phyloP scores from a whole-genome alignment of 2,329 filamentous ascomycete genomes.

The Monosporascus sp. region DNA sequence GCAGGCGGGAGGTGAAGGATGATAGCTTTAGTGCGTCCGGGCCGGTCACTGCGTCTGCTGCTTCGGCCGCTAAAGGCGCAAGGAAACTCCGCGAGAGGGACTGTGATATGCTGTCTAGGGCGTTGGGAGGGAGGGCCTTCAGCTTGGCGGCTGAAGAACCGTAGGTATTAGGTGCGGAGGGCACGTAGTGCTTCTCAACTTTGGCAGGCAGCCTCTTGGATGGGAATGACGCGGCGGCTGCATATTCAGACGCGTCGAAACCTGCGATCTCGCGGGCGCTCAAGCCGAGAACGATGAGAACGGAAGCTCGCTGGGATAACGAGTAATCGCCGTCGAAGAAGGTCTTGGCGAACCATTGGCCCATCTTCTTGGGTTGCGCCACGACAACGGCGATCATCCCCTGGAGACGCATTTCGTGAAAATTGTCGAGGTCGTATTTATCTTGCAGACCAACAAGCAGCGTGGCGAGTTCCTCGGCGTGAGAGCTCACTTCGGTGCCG shows the following conservation, averaged over 20 bases:
- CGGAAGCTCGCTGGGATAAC: conserved; percentile 71
- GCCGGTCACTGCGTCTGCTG: conserved; percentile 73
- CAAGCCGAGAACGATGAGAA: conserved; percentile 78
- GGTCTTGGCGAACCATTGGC: conserved; percentile 74
- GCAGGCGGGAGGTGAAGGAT: conserved; percentile 77
- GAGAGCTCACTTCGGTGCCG: conserved; percentile 80
- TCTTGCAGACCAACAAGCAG: conserved; percentile 77
- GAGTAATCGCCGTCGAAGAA: conserved; percentile 94
- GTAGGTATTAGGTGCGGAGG: conserved; percentile 17
- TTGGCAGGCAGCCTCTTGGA: conserved; percentile 72
- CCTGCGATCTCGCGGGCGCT: conserved; percentile 81
- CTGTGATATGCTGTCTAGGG: conserved; percentile 63
- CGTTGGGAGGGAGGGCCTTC: conserved; percentile 49
- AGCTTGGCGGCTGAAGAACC: conserved; percentile 31
- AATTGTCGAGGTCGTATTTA: conserved; percentile 74
- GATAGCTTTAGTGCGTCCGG: conserved; percentile 83
- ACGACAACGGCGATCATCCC: conserved; percentile 77
- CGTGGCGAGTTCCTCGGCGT: conserved; percentile 74
- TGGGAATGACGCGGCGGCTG: conserved; percentile 58
- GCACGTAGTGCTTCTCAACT: conserved; percentile 65
- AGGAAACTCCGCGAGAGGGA: conserved; percentile 69
- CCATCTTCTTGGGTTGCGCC: conserved; percentile 71
- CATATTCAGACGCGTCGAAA: conserved; percentile 54
- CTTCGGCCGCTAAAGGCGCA: conserved; percentile 72
- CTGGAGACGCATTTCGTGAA: conserved; percentile 70